Evolutionary conservation across 2,329 filamentous ascomycete species (phyloP).

Genomic region (Cryphonectria parasitica): DNA sequence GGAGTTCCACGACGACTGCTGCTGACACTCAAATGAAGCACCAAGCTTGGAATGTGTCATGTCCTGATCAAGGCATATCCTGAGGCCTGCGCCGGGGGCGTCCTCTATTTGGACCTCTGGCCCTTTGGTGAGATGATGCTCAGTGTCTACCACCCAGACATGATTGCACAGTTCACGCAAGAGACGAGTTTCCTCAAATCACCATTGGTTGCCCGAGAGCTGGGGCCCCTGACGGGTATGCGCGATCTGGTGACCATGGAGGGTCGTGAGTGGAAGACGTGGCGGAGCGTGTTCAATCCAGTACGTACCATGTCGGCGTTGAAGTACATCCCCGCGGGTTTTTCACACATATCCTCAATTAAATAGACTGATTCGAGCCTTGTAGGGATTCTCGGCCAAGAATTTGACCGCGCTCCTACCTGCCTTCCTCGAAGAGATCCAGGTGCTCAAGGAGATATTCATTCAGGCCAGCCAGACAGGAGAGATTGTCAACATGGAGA

Average conservation of each 20-base stretch:
- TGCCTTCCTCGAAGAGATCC: conserved; percentile 28
- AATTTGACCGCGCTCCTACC: conserved; percentile 43
- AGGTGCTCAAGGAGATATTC: conserved; percentile 23
- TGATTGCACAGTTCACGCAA: conserved; percentile 45
- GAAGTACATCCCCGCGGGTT: not conserved
- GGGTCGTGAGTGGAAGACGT: conserved; percentile 22
- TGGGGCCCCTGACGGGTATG: conserved; percentile 13
- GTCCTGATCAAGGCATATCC: conserved; percentile 35
- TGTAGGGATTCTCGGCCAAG: conserved; percentile 33
- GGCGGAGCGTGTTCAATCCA: conserved; percentile 25
- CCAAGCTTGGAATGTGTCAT: conserved; percentile 1
- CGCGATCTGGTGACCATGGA: conserved; percentile 21
- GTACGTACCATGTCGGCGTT: not conserved
- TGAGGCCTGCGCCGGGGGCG: conserved; percentile 35
- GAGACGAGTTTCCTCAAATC: conserved; percentile 30
- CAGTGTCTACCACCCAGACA: conserved; percentile 42
- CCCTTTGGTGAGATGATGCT: conserved; percentile 41
- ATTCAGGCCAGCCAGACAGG: conserved; percentile 5
- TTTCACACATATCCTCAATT: not conserved
- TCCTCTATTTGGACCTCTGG: conserved; percentile 45
- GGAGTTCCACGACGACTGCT: not conserved
- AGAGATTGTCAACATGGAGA: conserved; percentile 20
- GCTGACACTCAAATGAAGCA: not conserved
- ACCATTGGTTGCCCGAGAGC: not conserved
- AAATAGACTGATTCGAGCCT: not conserved